These are phyloP conservation scores for Nakazawaea anatomiae DNA, from an alignment of 805 yeast genomes.

Conservation along the genomic window DNA sequence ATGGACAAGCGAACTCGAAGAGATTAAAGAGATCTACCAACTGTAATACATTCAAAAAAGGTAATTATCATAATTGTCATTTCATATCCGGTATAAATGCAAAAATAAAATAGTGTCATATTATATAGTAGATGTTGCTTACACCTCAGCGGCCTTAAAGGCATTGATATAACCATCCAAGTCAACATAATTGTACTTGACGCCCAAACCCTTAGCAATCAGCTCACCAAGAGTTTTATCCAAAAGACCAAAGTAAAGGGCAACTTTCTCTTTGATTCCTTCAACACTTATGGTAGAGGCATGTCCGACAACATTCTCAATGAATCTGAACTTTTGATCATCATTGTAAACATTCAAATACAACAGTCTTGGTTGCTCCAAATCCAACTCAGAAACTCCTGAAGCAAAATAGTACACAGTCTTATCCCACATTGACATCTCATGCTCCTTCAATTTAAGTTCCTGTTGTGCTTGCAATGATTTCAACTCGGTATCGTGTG, in stretches of 20 bases:
- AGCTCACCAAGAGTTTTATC: conserved; percentile 33
- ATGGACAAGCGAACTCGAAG: conserved; percentile 23
- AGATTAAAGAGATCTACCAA: conserved; percentile 13
- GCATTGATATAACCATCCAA: conserved; percentile 27
- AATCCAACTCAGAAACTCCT: conserved; percentile 36
- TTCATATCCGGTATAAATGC: neutral
- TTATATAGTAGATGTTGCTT: neutral
- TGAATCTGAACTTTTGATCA: conserved; percentile 25
- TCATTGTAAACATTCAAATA: conserved; percentile 33
- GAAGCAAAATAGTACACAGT: conserved; percentile 30
- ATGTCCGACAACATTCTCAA: conserved; percentile 32
- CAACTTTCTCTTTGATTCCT: conserved; percentile 28
- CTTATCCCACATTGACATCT: conserved; percentile 29
- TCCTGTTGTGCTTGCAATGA: conserved; percentile 24
- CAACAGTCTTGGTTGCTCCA: conserved; percentile 40
- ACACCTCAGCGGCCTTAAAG: conserved; percentile 6
- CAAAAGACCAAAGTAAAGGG: conserved; percentile 36
- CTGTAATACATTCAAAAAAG: neutral
- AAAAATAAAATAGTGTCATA: neutral
- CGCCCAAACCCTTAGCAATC: conserved; percentile 35
- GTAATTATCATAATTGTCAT: neutral
- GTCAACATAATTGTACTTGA: conserved; percentile 27
- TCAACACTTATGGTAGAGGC: conserved; percentile 27
- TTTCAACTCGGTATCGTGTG: conserved; percentile 20
- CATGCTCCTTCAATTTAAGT: conserved; percentile 27